These are phyloP conservation scores for Vaccinium myrtillus DNA, from an alignment of 148 eudicot species.

Conservation along the genomic window DNA sequence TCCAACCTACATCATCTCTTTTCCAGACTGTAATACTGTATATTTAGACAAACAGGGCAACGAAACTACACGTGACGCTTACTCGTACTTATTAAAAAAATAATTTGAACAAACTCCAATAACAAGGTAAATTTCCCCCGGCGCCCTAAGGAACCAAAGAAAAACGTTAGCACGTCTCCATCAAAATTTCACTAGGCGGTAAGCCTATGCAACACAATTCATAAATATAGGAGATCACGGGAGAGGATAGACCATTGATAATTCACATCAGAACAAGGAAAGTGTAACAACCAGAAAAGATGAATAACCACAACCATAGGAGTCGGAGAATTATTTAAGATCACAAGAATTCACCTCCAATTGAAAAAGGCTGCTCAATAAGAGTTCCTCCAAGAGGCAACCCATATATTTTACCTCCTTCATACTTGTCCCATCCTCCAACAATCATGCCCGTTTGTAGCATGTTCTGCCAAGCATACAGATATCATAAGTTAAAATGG, in stretches of 20 bases:
- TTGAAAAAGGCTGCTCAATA: slow-evolving; percentile 87
- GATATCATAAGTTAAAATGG: not conserved
- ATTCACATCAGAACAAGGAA: not conserved
- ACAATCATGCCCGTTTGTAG: slow-evolving; percentile 90
- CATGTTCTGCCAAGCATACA: slow-evolving; percentile 51
- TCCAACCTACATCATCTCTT: not conserved
- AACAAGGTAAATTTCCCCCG: not conserved
- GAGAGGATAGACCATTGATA: not conserved
- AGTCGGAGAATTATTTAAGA: not conserved
- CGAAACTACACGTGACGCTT: not conserved
- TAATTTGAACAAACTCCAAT: not conserved
- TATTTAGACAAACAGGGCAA: not conserved
- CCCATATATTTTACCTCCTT: slow-evolving; percentile 93
- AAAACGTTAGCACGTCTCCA: not conserved
- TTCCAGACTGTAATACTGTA: not conserved
- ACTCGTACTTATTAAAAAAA: not conserved
- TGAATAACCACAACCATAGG: not conserved
- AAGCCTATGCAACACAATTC: not conserved
- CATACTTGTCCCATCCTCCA: slow-evolving; percentile 96
- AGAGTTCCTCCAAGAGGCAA: slow-evolving; percentile 94
- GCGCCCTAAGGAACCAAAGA: not conserved
- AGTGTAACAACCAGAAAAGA: slow-evolving; percentile 10
- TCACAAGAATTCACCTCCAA: slow-evolving; percentile 64
- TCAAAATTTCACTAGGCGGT: not conserved
- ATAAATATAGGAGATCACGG: not conserved